Base-by-base conservation (phyloP, 2,329 filamentous ascomycete genomes). In the Fusarium xyrophilum region DNA sequence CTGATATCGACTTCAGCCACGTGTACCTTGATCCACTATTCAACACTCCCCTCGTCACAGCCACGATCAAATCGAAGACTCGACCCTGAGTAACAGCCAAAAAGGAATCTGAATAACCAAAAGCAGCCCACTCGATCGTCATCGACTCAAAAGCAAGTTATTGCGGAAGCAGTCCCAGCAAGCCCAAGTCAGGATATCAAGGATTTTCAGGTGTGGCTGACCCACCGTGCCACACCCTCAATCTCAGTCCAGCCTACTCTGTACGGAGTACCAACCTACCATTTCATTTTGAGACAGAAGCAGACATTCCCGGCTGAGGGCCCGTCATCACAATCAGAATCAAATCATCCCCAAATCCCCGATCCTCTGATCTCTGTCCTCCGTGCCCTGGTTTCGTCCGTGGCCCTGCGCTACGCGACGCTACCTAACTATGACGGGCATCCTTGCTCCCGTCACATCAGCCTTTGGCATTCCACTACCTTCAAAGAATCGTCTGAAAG, bases 381-480 rank as follows among this genome's bases (percentile, higher is more conserved):
- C 43, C 33, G 25, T 36, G 32, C 25, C 53, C 43, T 44, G 50
- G 27, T 19, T 30, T 28, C 39, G 51, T 50, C 32, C 21, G 46
- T 30, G 46, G 30, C 30, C 46, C 32, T 50, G 30, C 21, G 32
- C 21, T 53, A 30, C n/a, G 25, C 17, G 32, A 32, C 42, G 21
- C 50, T 53, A 53, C 51, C 50, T 40, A n/a, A 60, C 13, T 53
- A 79, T 78, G 77, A 76, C 77, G 65, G 75, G 71, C 39, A 74
- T 76, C 54, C 55, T 76, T 27, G 75, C 71, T 64, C 76, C 77
- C 43, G 68, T 78, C 39, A 70, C 74, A 52, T 79, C 77, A 32
- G 78, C 77, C 48, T 79, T 79, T 69, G 77, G 78, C 58, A 60
- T 78, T 32, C 69, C 76, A 23, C 60, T 75, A 33, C 61, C 69